Conservation (phyloP, 2,329 filamentous ascomycete genomes). For the Venturia oleaginea region DNA sequence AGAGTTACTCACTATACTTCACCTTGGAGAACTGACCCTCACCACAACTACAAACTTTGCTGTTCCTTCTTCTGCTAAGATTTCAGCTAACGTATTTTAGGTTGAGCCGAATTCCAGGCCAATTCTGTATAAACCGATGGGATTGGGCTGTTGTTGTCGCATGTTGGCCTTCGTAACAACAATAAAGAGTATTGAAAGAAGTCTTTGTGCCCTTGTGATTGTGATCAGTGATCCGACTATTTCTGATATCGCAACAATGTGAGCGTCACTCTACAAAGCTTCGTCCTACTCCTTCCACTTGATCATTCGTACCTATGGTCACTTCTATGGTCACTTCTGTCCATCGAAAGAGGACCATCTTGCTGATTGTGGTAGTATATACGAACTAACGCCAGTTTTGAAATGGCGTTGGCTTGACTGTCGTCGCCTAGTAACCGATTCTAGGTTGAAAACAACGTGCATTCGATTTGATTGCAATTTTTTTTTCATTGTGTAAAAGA, state of each 20-base stretch:
- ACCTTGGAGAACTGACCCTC: constrained; percentile 56
- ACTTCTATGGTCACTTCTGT: no score
- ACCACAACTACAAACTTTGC: constrained; percentile 12
- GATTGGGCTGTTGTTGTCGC: background rate
- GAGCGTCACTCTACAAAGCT: background rate
- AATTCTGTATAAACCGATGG: no score
- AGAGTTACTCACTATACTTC: constrained; percentile 43
- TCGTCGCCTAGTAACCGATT: no score
- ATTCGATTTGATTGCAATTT: no score
- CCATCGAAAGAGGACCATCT: no score
- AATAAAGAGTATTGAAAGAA: background rate
- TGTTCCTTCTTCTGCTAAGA: background rate
- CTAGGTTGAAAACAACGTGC: no score
- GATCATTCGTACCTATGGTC: background rate
- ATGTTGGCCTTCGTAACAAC: background rate
- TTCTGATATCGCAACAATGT: background rate
- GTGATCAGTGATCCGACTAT: background rate
- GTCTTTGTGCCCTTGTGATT: background rate
- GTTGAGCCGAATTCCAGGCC: background rate
- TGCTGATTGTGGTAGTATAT: no score
- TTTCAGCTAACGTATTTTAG: background rate
- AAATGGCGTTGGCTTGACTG: no score
- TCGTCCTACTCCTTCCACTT: background rate
- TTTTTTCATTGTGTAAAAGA: no score
- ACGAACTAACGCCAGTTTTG: no score